These are phyloP conservation scores for Puccinia triticina DNA, from an alignment of 1,284 basidiomycete species.

Conservation along the genomic window DNA sequence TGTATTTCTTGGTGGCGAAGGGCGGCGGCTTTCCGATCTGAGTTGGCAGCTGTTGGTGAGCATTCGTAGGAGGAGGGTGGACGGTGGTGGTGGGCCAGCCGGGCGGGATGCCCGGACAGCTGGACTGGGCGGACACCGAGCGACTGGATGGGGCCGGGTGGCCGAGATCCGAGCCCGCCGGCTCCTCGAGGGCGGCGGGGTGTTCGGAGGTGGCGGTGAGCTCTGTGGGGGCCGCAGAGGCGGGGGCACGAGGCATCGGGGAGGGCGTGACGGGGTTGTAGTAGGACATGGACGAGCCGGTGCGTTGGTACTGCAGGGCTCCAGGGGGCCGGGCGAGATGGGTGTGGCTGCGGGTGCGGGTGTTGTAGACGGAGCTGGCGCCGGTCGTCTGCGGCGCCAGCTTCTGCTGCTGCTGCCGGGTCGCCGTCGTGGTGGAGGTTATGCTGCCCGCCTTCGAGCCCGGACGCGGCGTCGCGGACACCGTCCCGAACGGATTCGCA, in stretches of 20 bases:
- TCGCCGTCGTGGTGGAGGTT: not conserved
- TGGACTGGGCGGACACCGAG: conserved; percentile 23
- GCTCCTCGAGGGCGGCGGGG: not conserved
- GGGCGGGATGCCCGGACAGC: conserved; percentile 34
- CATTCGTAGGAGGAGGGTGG: too few relatives aligned
- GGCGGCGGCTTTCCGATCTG: not conserved
- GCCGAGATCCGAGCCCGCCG: not conserved
- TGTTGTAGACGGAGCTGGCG: conserved; percentile 21
- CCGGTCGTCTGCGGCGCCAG: conserved; percentile 20
- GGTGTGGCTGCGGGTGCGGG: conserved; percentile 12
- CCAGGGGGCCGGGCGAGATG: not conserved
- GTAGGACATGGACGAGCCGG: conserved; percentile 42
- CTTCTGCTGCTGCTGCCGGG: not conserved
- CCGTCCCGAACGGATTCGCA: conserved; percentile 40
- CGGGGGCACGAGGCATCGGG: conserved; percentile 3
- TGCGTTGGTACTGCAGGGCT: conserved; percentile 33
- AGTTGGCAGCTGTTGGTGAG: not conserved
- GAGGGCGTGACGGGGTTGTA: conserved; percentile 47
- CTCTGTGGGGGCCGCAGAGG: conserved; percentile 1
- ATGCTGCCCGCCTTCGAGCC: conserved; percentile 20
- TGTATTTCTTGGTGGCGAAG: not conserved
- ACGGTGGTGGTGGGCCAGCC: conserved; percentile 4
- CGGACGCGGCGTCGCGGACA: conserved; percentile 5
- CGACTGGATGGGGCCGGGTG: not conserved
- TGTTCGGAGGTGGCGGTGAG: not conserved